phyloP scores from a whole-genome alignment of 2,329 filamentous ascomycete genomes.

The Ophiostoma himal-ulmi region DNA sequence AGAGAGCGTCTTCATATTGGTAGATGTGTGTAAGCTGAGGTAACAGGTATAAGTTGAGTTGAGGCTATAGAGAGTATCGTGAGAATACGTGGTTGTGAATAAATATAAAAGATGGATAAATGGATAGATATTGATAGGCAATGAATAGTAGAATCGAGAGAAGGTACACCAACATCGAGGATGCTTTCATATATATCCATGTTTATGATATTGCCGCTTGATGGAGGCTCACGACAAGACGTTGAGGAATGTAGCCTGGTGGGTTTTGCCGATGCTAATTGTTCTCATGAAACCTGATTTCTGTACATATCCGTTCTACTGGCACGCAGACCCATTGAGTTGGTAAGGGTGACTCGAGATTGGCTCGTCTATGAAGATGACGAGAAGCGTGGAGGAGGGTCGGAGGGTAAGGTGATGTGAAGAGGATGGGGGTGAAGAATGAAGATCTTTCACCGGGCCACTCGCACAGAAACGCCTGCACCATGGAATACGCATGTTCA shows the following conservation, averaged over 20 bases:
- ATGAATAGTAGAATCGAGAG: neutral
- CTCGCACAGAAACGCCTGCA: neutral
- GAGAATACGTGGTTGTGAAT: neutral
- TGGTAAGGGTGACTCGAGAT: neutral
- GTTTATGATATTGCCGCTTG: neutral
- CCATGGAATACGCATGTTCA: neutral
- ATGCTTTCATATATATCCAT: neutral
- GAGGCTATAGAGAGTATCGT: neutral
- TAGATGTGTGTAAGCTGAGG: neutral
- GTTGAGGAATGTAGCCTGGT: neutral
- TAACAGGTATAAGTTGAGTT: neutral
- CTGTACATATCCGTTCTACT: neutral
- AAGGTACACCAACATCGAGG: neutral
- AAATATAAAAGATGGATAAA: neutral
- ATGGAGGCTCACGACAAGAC: neutral
- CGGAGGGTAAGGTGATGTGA: neutral
- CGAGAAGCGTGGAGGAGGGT: neutral
- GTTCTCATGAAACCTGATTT: neutral
- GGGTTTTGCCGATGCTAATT: neutral
- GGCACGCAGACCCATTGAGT: neutral
- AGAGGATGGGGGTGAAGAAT: neutral
- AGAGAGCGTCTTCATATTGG: neutral
- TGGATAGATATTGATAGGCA: neutral
- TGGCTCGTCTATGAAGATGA: neutral
- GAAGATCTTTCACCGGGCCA: conserved; percentile 4